Percentiles rank a stretch among this genome's conserved stretches.
Conservation (phyloP, 495 filamentous ascomycete species). For the Articulospora tetracladia region DNA sequence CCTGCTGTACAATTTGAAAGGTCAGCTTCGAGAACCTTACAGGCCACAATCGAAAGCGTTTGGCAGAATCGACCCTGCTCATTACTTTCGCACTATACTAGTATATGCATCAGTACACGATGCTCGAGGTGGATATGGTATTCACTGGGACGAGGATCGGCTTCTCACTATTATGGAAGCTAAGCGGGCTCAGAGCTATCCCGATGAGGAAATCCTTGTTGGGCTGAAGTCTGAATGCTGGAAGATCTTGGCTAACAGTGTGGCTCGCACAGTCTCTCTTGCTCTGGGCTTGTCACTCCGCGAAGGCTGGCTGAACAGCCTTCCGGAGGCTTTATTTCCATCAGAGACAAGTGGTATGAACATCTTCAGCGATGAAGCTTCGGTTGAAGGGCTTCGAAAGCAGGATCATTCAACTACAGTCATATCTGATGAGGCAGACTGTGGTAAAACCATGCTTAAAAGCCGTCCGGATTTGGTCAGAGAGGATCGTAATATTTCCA, state of each 20-base stretch:
- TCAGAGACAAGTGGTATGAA: not conserved
- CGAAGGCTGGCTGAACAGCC: conserved; percentile 43
- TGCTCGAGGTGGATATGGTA: conserved; percentile 35
- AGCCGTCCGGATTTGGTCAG: not conserved
- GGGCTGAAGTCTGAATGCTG: conserved; percentile 48
- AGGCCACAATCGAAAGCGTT: conserved; percentile 36
- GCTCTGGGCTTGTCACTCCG: conserved; percentile 58
- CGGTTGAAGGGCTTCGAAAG: not conserved
- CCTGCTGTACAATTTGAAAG: not conserved
- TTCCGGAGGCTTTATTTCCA: not conserved
- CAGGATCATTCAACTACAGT: not conserved
- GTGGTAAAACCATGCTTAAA: not conserved
- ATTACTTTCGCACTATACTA: conserved; percentile 53
- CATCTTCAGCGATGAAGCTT: not conserved
- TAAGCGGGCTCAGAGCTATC: conserved; percentile 61
- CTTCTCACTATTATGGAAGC: conserved; percentile 57
- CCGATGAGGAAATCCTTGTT: conserved; percentile 62
- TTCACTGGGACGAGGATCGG: conserved; percentile 62
- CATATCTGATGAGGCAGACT: not conserved
- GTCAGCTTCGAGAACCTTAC: conserved; percentile 9
- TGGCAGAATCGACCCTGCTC: conserved; percentile 44
- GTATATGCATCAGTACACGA: conserved; percentile 44
- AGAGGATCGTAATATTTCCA: not conserved
- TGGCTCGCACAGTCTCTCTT: conserved; percentile 59
- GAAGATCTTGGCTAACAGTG: conserved; percentile 67